Percentiles rank a stretch among this genome's conserved stretches.
Evolutionary conservation across 2,329 filamentous ascomycete genomes (phyloP).

Genomic region (Aspergillus fructus): DNA sequence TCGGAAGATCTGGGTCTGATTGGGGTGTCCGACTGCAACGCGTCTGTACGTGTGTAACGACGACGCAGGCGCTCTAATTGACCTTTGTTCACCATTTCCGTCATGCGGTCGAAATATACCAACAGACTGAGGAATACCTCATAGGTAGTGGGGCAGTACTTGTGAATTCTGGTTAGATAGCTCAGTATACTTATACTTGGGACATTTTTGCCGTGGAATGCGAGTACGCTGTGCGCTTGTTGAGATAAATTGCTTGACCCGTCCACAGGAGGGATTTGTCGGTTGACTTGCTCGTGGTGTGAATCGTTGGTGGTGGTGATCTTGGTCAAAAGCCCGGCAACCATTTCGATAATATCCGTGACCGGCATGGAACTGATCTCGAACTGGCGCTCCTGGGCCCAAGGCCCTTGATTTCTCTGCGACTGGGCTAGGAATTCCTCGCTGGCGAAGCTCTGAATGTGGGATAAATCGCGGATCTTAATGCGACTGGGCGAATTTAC

Average conservation of each 20-base stretch:
- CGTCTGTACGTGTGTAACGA: slow-evolving; percentile 22
- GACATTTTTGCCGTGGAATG: slow-evolving; percentile 97
- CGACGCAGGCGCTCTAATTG: slow-evolving; percentile 62
- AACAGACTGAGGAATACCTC: slow-evolving; percentile 94
- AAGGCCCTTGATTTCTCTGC: slow-evolving; percentile 45
- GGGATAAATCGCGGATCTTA: slow-evolving; percentile 81
- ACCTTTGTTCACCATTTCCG: slow-evolving; percentile 84
- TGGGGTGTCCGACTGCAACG: slow-evolving; percentile 16
- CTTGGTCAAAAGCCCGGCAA: slow-evolving; percentile 90
- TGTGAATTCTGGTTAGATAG: slow-evolving; percentile 94
- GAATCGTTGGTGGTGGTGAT: slow-evolving; percentile 96
- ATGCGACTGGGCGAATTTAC: slow-evolving; percentile 60
- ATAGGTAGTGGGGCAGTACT: slow-evolving; percentile 97
- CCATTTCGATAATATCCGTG: slow-evolving; percentile 97
- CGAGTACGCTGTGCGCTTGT: slow-evolving; percentile 74
- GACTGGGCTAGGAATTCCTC: slow-evolving; percentile 67
- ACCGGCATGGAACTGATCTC: slow-evolving; percentile 98
- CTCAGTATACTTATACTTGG: slow-evolving; percentile 95
- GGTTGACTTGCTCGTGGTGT: slow-evolving; percentile 87
- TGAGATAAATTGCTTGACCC: slow-evolving; percentile 59
- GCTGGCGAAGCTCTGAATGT: slow-evolving; percentile 84
- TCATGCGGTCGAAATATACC: slow-evolving; percentile 99
- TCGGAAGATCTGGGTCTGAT: slow-evolving; percentile 21
- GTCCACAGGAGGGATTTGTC: slow-evolving; percentile 64
- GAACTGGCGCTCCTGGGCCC: slow-evolving; percentile 64